Base-by-base conservation (phyloP, 345 rosid species). In the Cochlearia excelsa region DNA sequence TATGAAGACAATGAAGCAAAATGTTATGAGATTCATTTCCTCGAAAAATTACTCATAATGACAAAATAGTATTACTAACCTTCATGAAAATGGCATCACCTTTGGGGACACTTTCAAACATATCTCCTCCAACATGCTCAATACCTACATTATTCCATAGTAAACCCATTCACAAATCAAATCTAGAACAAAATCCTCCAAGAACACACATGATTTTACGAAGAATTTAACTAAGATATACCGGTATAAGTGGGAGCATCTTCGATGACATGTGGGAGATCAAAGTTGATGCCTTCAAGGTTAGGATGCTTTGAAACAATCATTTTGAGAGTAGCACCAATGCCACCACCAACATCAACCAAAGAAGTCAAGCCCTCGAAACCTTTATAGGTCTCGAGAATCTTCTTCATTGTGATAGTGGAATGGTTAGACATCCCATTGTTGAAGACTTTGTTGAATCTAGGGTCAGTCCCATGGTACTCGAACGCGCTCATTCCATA, bases 101-200 rank as follows among this genome's bases (percentile, higher is more conserved):
- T 16, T 16, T 16, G 23, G 23, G 23, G 23, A 16, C 23, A 16
- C 23, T 91, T 0, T 45, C 79, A 64, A 91, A 88, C 98, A 91
- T 91, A 68, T 91, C 95, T 6, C 98, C 96, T 37, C 95, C 95
- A 54, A 85, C 84, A 58, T 84, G 90, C 67, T 91, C 77, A 55
- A 87, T 82, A 42, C 90, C 97, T 89, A 30, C 52, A 54, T 58
- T 63, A 5, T 56, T 44, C 2, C 3, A 54, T 44, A 38, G 30
- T 31, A 4, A 29, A 40, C 62, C 35, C n/a, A 47, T 16, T 46
- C 3, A 33, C 30, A 7, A 5, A 42, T 51, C 40, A 63, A 42
- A 23, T 31, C 40, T n/a, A 10, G 26, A 26, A 1, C 30, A 42
- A 42, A 27, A 7, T 16, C 23, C 23, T 16, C 23, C 23, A 16